Evolutionary conservation across 202 grass and related monocot genomes (phyloP).

Genomic region (Hordeum pubiflorum): DNA sequence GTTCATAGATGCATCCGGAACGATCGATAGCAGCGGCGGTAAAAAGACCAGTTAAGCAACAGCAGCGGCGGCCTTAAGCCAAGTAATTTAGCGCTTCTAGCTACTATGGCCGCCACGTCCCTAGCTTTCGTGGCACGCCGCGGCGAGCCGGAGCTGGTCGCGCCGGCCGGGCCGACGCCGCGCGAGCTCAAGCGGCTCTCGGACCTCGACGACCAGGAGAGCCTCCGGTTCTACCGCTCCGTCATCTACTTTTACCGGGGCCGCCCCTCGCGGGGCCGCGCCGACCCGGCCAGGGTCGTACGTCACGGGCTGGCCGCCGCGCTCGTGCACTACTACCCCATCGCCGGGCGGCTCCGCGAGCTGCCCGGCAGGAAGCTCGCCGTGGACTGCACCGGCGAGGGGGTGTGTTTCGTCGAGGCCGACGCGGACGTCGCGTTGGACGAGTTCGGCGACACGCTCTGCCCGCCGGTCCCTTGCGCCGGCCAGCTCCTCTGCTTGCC

Average conservation of each 20-base stretch:
- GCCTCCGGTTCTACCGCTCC: constrained; percentile 26
- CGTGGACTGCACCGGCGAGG: constrained; percentile 59
- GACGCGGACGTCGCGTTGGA: constrained; percentile 40
- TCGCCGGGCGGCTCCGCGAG: constrained; percentile 45
- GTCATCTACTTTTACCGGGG: constrained; percentile 31
- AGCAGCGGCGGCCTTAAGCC: background rate
- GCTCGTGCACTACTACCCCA: constrained; percentile 55
- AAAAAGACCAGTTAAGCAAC: background rate
- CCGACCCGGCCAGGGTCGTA: constrained; percentile 29
- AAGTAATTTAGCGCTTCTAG: background rate
- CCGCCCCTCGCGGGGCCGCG: background rate
- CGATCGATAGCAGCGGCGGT: too few relatives aligned
- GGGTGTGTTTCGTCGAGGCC: constrained; percentile 35
- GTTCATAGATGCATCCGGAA: background rate
- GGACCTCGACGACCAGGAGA: constrained; percentile 44
- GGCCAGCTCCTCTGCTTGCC: constrained; percentile 34
- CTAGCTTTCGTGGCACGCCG: constrained; percentile 18
- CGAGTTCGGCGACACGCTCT: constrained; percentile 16
- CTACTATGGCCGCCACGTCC: background rate
- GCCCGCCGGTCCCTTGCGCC: constrained; percentile 35
- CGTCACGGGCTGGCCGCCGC: constrained; percentile 26
- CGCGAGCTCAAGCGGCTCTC: constrained; percentile 43
- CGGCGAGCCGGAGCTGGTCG: constrained; percentile 13
- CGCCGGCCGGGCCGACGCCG: constrained; percentile 28
- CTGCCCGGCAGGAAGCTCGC: constrained; percentile 31